A percentile compares a stretch with the other conserved stretches of the same genome.
These are phyloP conservation scores for Aspergillus vadensis DNA, from an alignment of 2,329 filamentous ascomycete species.

Conservation along the genomic window DNA sequence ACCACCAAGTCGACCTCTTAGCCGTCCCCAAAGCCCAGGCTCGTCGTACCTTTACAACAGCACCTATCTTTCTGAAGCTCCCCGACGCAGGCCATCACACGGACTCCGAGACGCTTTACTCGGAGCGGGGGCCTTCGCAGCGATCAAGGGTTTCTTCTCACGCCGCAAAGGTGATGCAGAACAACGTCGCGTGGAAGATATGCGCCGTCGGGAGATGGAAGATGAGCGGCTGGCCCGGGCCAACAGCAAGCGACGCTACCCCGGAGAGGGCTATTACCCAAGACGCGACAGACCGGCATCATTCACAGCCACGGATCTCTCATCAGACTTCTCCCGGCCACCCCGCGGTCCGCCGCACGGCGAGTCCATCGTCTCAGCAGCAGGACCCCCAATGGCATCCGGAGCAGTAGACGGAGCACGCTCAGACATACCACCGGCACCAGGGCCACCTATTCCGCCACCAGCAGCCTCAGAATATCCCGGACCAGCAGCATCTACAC, in stretches of 20 bases:
- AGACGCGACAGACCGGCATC: conserved; percentile 35
- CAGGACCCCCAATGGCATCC: conserved; percentile 27
- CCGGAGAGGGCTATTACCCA: conserved; percentile 62
- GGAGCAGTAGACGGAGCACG: conserved; percentile 33
- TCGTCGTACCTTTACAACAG: conserved; percentile 44
- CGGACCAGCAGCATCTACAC: conserved; percentile 23
- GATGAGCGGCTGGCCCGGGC: conserved; percentile 55
- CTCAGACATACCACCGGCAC: conserved; percentile 38
- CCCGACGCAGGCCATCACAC: conserved; percentile 47
- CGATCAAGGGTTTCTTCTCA: conserved; percentile 60
- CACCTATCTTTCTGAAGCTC: conserved; percentile 39
- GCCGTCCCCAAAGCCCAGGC: conserved; percentile 37
- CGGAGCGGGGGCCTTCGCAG: conserved; percentile 68
- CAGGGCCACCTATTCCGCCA: conserved; percentile 44
- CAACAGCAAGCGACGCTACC: conserved; percentile 65
- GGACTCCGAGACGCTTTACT: conserved; percentile 62
- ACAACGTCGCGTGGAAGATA: conserved; percentile 60
- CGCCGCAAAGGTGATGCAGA: conserved; percentile 59
- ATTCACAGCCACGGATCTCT: conserved; percentile 41
- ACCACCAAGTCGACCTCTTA: conserved; percentile 37
- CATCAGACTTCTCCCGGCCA: conserved; percentile 38
- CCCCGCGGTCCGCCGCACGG: conserved; percentile 33
- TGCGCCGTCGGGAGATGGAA: conserved; percentile 54
- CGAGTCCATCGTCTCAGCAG: conserved; percentile 37
- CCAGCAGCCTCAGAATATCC: conserved; percentile 38